These are phyloP conservation scores for Pulveroboletus ravenelii DNA, from an alignment of 768 basidiomycete species.

Conservation along the genomic window DNA sequence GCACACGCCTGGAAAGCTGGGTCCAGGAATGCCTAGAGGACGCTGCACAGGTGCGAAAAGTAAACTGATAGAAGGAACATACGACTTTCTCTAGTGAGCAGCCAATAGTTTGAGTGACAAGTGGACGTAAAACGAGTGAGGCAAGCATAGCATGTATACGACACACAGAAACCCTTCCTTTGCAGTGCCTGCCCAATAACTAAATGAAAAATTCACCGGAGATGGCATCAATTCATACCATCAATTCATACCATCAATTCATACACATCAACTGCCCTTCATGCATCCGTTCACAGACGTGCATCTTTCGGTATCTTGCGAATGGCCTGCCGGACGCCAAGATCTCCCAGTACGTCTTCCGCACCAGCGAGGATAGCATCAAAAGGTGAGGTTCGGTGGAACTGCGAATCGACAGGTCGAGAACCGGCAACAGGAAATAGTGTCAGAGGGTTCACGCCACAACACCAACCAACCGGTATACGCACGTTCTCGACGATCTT, in stretches of 20 bases:
- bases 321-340: conserved; percentile 70
- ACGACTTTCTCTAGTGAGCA: too few species aligned
- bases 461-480: conserved; percentile 2
- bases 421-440: neutral
- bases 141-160: too few species aligned
- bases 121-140: too few species aligned
- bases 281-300: neutral
- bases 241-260: too few species aligned
- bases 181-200: neutral
- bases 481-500: conserved; percentile 75
- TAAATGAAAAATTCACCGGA: neutral
- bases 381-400: conserved; percentile 78
- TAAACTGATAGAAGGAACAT: too few species aligned
- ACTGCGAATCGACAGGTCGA: conserved; percentile 37
- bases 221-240: neutral
- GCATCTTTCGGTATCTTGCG: conserved; percentile 58
- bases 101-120: too few species aligned
- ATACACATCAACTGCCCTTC: neutral
- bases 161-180: too few species aligned
- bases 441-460: too few species aligned
- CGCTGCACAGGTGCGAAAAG: too few species aligned
- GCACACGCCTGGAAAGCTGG: too few species aligned
- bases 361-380: conserved; percentile 82
- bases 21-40: too few species aligned
- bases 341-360: conserved; percentile 68